These are phyloP conservation scores for Trypanosoma scelopori DNA, from an alignment of 208 protist species.

Conservation along the genomic window DNA sequence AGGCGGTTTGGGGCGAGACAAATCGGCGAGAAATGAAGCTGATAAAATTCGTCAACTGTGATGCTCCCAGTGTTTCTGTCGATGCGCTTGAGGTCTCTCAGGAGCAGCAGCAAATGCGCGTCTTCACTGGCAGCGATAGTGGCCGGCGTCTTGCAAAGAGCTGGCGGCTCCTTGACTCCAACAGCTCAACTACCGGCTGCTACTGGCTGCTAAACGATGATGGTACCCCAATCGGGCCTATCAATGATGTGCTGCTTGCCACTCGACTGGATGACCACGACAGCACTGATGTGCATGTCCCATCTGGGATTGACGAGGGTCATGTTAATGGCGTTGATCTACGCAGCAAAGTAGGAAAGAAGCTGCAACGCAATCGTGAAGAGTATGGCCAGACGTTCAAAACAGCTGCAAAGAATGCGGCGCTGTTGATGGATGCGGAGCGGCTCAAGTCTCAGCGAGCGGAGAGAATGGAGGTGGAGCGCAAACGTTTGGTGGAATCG, in stretches of 20 bases:
- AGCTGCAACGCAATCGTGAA: slow-evolving; percentile 57
- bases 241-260: slow-evolving; percentile 53
- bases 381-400: slow-evolving; percentile 79
- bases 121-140: neutral
- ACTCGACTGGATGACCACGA: slow-evolving; percentile 22
- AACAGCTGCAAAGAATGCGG: slow-evolving; percentile 51
- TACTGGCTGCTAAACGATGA: slow-evolving; percentile 82
- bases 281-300: neutral
- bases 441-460: slow-evolving; percentile 45
- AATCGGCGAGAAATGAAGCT: slow-evolving; percentile 49
- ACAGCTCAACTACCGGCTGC: slow-evolving; percentile 21
- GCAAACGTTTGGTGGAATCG: slow-evolving; percentile 59
- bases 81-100: slow-evolving; percentile 25
- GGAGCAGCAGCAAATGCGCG: slow-evolving; percentile 13
- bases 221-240: slow-evolving; percentile 54
- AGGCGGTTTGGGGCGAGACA: neutral
- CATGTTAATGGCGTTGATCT: slow-evolving; percentile 61
- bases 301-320: slow-evolving; percentile 17
- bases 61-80: slow-evolving; percentile 59
- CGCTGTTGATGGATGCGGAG: slow-evolving; percentile 69
- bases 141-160: slow-evolving; percentile 2
- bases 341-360: slow-evolving; percentile 68
- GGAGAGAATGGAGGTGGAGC: slow-evolving; percentile 48
- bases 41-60: slow-evolving; percentile 76
- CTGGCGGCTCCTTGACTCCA: slow-evolving; percentile 18